Evolutionary conservation across 257 asterid genomes (phyloP).

Genomic region (Fraxinus quadrangulata): DNA sequence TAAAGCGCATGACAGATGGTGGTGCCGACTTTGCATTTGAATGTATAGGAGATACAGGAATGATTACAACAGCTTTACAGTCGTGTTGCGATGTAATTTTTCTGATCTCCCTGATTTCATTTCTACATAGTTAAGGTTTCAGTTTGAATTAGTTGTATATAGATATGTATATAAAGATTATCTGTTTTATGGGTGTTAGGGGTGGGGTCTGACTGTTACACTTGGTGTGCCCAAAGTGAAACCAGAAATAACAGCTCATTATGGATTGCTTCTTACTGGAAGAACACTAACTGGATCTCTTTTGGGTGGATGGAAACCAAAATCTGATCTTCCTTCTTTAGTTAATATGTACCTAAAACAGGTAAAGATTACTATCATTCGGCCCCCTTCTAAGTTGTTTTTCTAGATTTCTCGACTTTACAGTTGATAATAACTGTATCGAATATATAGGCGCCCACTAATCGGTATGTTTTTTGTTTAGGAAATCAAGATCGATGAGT

Average conservation of each 20-base stretch:
- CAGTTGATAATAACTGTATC: not conserved
- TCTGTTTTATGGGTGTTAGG: constrained; percentile 43
- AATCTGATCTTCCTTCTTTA: constrained; percentile 83
- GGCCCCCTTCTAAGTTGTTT: not conserved
- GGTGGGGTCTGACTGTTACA: constrained; percentile 92
- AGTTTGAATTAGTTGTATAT: not conserved
- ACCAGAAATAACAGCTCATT: constrained; percentile 77
- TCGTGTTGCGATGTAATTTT: constrained; percentile 75
- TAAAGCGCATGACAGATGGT: constrained; percentile 73
- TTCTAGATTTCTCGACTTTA: not conserved
- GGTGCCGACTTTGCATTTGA: constrained; percentile 95
- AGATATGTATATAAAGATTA: not conserved
- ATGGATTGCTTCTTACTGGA: constrained; percentile 75
- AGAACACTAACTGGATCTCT: constrained; percentile 82
- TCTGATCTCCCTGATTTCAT: constrained; percentile 13
- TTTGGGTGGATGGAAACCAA: constrained; percentile 97
- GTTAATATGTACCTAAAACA: constrained; percentile 79
- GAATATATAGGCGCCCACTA: no score
- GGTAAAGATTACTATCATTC: constrained; percentile 37
- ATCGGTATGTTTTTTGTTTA: constrained; percentile 28
- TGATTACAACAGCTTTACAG: constrained; percentile 76
- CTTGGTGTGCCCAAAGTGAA: constrained; percentile 92
- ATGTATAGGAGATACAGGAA: constrained; percentile 90
- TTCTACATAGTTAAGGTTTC: constrained; percentile 12
- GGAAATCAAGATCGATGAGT: constrained; percentile 80